Conservation (phyloP, 331 rosid species). For the Spiraea crenata region DNA sequence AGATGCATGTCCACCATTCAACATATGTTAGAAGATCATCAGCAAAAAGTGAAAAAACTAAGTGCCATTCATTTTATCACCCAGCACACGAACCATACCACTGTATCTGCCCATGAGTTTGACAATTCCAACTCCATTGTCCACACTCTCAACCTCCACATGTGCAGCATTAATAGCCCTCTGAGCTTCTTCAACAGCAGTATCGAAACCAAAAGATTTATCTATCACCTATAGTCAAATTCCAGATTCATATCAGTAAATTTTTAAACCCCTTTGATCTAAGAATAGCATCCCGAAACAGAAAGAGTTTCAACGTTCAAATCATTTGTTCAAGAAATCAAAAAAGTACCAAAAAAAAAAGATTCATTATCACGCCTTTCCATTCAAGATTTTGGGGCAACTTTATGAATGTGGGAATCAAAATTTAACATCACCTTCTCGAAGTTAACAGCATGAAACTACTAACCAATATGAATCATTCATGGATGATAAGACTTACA, state of each 20-base stretch:
- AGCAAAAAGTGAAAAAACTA: not conserved
- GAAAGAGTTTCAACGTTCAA: not conserved
- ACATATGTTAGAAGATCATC: slow-evolving; percentile 4
- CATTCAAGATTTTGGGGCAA: not conserved
- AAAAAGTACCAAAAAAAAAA: not conserved
- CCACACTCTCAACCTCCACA: slow-evolving; percentile 91
- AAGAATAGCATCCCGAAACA: not conserved
- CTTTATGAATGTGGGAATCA: not conserved
- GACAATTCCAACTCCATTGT: slow-evolving; percentile 88
- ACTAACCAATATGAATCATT: not conserved
- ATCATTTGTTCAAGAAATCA: not conserved
- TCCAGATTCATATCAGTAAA: slow-evolving; percentile 21
- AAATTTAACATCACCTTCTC: not conserved
- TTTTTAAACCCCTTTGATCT: not conserved
- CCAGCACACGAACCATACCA: slow-evolving; percentile 40
- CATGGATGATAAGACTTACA: slow-evolving; percentile 48
- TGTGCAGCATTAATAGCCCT: slow-evolving; percentile 96
- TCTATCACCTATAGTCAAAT: slow-evolving; percentile 75
- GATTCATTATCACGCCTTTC: not conserved
- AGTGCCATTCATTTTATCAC: not conserved
- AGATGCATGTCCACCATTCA: slow-evolving; percentile 18
- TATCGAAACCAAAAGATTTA: slow-evolving; percentile 96
- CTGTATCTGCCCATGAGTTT: slow-evolving; percentile 95
- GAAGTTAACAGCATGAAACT: not conserved
- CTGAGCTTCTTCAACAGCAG: slow-evolving; percentile 99